These are phyloP conservation scores for Solidago caesia DNA, from an alignment of 129 eudicot genomes.

Conservation along the genomic window DNA sequence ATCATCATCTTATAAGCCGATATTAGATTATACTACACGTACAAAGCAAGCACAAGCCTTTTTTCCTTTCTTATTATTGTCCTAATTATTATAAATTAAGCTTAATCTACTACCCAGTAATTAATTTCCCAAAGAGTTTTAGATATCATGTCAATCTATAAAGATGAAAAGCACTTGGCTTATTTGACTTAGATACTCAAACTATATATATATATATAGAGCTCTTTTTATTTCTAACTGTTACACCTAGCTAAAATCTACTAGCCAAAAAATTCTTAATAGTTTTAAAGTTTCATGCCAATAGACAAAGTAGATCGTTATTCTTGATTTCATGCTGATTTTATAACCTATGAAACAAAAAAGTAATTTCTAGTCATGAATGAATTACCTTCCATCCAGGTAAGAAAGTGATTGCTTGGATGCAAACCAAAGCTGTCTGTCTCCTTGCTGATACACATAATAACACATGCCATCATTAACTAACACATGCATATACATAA, in stretches of 20 bases:
- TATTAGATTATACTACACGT: neutral
- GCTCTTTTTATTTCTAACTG: neutral
- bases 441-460: slow-evolving; percentile 80
- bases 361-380: neutral
- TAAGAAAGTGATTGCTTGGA: slow-evolving; percentile 96
- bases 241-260: neutral
- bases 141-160: slow-evolving; percentile 9
- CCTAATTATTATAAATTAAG: neutral
- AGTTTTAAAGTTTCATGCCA: neutral
- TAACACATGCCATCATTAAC: slow-evolving; percentile 25
- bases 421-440: slow-evolving; percentile 90
- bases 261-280: neutral
- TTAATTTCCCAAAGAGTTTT: neutral
- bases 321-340: no score
- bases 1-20: neutral
- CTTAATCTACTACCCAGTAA: neutral
- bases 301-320: no score
- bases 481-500: neutral
- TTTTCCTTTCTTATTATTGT: neutral
- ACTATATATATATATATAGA: neutral
- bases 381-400: slow-evolving; percentile 87
- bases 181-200: neutral
- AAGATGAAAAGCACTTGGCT: slow-evolving; percentile 4
- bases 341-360: no score
- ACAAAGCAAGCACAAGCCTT: neutral